Evolutionary conservation across 1,284 basidiomycete species (phyloP).

Genomic region (Caloboletus firmus): DNA sequence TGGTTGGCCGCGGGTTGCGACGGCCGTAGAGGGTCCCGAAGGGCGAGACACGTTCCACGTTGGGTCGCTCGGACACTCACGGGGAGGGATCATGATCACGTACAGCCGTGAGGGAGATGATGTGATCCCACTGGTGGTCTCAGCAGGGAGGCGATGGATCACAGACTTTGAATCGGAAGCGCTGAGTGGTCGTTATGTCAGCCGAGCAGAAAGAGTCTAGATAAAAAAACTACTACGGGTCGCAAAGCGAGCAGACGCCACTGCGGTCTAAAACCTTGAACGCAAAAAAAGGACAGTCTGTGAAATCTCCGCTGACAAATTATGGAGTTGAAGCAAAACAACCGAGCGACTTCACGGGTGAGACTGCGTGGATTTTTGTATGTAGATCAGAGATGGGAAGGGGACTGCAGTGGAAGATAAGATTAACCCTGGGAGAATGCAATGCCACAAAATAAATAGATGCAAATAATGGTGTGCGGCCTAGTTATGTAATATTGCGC

Average conservation of each 20-base stretch:
- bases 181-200: conserved; percentile 2
- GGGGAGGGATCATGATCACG: conserved; percentile 19
- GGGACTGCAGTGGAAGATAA: conserved; percentile 30
- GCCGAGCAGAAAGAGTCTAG: background rate
- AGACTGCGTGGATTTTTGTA: background rate
- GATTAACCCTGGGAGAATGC: conserved; percentile 34
- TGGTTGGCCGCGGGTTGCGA: conserved; percentile 20
- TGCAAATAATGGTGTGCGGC: conserved; percentile 23
- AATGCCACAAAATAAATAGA: conserved; percentile 27
- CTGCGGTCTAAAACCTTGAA: background rate
- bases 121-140: conserved; percentile 16
- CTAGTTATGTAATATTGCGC: conserved; percentile 32
- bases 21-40: conserved; percentile 21
- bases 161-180: conserved; percentile 10
- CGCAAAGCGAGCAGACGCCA: background rate
- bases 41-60: conserved; percentile 22
- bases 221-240: background rate
- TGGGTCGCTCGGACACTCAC: conserved; percentile 13
- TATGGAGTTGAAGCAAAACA: background rate
- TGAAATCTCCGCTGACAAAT: background rate
- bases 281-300: background rate
- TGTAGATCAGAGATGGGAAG: conserved; percentile 17
- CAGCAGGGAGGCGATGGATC: conserved; percentile 3
- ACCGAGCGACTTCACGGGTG: background rate
- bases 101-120: conserved; percentile 23